These are phyloP conservation scores for Knoxdaviesia capensis DNA, from an alignment of 2,329 filamentous ascomycete genomes.

Conservation along the genomic window DNA sequence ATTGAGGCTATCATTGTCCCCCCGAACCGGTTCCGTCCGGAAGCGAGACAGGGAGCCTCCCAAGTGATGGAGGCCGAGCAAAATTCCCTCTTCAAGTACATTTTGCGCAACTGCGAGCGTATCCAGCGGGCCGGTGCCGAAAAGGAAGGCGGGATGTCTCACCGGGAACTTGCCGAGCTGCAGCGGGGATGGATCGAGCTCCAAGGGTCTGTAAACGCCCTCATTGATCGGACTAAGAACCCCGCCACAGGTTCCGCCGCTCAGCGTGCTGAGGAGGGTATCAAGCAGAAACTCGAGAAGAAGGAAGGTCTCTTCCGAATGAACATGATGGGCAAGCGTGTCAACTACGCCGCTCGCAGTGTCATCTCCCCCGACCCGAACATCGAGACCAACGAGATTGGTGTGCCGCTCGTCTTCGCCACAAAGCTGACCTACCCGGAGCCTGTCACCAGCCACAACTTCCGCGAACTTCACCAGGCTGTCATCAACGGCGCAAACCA, in stretches of 20 bases:
- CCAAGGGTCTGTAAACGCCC: constrained; percentile 78
- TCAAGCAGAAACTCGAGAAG: constrained; percentile 96
- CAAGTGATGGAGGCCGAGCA: constrained; percentile 76
- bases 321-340: constrained; percentile 99
- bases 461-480: constrained; percentile 84
- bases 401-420: constrained; percentile 93
- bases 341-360: constrained; percentile 92
- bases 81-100: constrained; percentile 71
- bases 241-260: constrained; percentile 61
- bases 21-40: constrained; percentile 78
- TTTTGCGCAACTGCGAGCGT: constrained; percentile 53
- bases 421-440: constrained; percentile 92
- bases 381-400: constrained; percentile 97
- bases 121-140: constrained; percentile 4
- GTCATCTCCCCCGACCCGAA: constrained; percentile 98
- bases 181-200: constrained; percentile 67
- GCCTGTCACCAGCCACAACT: constrained; percentile 93
- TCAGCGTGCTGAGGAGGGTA: constrained; percentile 69
- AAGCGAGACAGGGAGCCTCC: constrained; percentile 60
- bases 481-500: constrained; percentile 87
- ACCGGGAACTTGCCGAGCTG: constrained; percentile 49
- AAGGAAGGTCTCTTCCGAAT: constrained; percentile 96
- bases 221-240: constrained; percentile 80
- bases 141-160: background rate
- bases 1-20: constrained; percentile 70